These are phyloP conservation scores for Nicotiana sylvestris DNA, from an alignment of 257 asterid species.

Conservation along the genomic window DNA sequence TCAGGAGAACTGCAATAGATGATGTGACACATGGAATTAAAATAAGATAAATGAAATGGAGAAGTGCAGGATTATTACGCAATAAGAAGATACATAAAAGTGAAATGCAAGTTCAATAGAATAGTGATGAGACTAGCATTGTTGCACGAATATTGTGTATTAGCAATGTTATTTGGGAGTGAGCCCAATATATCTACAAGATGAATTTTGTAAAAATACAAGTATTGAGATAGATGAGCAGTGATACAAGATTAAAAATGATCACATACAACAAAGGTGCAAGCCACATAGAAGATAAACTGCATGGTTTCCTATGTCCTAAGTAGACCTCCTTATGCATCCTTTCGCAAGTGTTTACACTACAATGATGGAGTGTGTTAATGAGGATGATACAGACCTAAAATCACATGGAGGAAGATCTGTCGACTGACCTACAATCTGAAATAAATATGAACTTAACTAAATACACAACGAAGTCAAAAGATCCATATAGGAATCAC, in stretches of 20 bases:
- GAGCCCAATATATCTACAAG: neutral
- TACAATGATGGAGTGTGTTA: neutral
- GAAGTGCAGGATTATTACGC: neutral
- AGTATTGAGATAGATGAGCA: neutral
- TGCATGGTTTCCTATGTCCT: neutral
- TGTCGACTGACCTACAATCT: neutral
- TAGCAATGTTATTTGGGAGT: neutral
- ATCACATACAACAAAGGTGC: neutral
- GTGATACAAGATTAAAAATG: neutral
- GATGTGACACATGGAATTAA: neutral
- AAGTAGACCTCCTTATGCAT: neutral
- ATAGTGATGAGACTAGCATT: neutral
- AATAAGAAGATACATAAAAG: neutral
- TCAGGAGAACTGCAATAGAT: neutral
- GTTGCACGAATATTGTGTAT: neutral
- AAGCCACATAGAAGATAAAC: neutral
- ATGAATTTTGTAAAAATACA: neutral
- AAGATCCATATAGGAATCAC: neutral
- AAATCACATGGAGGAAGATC: constrained; percentile 4
- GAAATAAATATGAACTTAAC: neutral
- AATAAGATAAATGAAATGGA: neutral
- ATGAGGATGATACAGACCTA: neutral
- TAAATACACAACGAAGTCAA: neutral
- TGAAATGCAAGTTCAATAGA: neutral
- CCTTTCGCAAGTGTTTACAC: neutral